These are phyloP conservation scores for Eucalyptus shirleyi DNA, from an alignment of 345 rosid species.

Conservation along the genomic window DNA sequence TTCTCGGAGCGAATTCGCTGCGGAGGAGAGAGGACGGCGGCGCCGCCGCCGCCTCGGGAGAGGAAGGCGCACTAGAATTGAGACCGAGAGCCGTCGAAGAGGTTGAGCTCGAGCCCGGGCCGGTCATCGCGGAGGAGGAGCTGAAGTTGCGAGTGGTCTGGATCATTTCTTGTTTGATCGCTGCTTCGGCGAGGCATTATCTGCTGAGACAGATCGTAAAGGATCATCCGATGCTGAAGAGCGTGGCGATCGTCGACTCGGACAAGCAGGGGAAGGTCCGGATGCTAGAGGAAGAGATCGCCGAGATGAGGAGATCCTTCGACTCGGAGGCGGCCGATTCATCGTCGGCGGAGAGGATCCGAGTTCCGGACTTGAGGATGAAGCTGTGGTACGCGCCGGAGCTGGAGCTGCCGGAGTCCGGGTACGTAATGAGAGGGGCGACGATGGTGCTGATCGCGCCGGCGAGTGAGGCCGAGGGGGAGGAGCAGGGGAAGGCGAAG, in stretches of 20 bases:
- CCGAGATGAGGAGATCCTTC: constrained; percentile 9
- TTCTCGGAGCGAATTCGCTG: constrained; percentile 22
- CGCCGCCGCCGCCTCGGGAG: background rate
- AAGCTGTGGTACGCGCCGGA: constrained; percentile 18
- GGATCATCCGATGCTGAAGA: constrained; percentile 3
- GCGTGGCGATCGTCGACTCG: constrained; percentile 7
- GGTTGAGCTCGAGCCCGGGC: background rate
- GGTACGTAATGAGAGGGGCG: constrained; percentile 26
- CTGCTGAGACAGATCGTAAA: constrained; percentile 9
- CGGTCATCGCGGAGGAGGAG: constrained; percentile 1
- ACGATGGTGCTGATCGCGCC: constrained; percentile 23
- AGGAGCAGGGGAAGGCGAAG: background rate
- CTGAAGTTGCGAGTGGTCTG: constrained; percentile 14
- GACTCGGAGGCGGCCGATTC: background rate
- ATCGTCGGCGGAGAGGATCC: constrained; percentile 3
- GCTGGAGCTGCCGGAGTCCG: constrained; percentile 22
- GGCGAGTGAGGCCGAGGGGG: background rate
- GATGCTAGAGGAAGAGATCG: constrained; percentile 12
- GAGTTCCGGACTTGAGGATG: constrained; percentile 22
- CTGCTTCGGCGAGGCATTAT: constrained; percentile 24
- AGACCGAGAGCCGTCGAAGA: background rate
- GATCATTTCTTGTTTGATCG: constrained; percentile 24
- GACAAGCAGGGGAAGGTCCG: constrained; percentile 12
- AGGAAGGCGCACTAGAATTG: background rate
- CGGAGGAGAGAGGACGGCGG: background rate